Conservation (phyloP, 2,329 filamentous ascomycete species). For the Aspergillus terreus region DNA sequence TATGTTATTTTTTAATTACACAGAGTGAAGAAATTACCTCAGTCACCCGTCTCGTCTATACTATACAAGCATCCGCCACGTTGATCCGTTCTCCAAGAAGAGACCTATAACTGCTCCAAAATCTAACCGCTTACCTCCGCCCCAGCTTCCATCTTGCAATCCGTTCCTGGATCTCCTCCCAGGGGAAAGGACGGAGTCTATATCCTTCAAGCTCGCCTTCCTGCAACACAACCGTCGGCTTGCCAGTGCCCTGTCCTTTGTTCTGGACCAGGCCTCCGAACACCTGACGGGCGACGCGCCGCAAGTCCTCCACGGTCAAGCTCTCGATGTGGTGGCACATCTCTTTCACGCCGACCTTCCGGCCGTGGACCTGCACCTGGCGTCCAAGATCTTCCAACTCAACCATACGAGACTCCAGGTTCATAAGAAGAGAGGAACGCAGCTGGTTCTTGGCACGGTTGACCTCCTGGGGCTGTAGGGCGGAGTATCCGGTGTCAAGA, state of each 20-base stretch:
- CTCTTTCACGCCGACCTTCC: slow-evolving; percentile 84
- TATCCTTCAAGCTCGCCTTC: slow-evolving; percentile 75
- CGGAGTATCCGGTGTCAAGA: slow-evolving; percentile 67
- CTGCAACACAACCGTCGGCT: slow-evolving; percentile 91
- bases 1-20: slow-evolving; percentile 18
- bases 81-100: neutral
- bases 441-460: slow-evolving; percentile 96
- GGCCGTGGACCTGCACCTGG: slow-evolving; percentile 94
- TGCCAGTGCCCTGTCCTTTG: slow-evolving; percentile 71
- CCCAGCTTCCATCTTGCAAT: slow-evolving; percentile 83
- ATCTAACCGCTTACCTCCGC: slow-evolving; percentile 44
- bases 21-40: slow-evolving; percentile 12
- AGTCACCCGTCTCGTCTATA: slow-evolving; percentile 4
- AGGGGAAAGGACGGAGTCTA: slow-evolving; percentile 65
- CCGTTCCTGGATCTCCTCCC: slow-evolving; percentile 85
- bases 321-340: slow-evolving; percentile 87
- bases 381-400: slow-evolving; percentile 93
- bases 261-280: slow-evolving; percentile 76
- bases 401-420: slow-evolving; percentile 94
- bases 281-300: slow-evolving; percentile 74
- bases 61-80: slow-evolving; percentile 7
- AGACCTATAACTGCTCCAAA: neutral
- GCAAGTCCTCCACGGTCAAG: slow-evolving; percentile 74
- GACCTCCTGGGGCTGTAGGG: slow-evolving; percentile 73
- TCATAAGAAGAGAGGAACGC: slow-evolving; percentile 86